These are phyloP conservation scores for Rubia balearica DNA, from an alignment of 305 asterid genomes.

Conservation along the genomic window DNA sequence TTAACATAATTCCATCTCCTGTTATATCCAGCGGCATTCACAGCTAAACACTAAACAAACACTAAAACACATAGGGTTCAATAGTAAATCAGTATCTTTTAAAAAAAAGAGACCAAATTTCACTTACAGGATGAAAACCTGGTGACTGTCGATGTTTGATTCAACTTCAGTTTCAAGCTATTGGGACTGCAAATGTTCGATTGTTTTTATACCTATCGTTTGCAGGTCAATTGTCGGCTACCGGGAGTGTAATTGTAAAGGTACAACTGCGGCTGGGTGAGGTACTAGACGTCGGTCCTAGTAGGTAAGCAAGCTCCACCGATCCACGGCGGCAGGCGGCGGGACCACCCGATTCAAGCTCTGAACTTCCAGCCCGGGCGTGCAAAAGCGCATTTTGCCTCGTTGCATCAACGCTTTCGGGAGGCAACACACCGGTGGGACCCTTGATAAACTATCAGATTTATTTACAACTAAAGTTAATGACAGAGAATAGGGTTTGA, in stretches of 20 bases:
- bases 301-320: neutral
- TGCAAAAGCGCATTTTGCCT: neutral
- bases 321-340: neutral
- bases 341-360: neutral
- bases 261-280: neutral
- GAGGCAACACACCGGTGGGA: neutral
- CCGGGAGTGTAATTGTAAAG: neutral
- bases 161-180: neutral
- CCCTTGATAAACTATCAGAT: neutral
- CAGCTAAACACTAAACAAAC: neutral
- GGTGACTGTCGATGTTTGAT: neutral
- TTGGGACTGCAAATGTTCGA: neutral
- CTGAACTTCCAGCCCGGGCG: neutral
- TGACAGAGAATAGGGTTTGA: no score
- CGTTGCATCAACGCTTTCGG: slow-evolving; percentile 4
- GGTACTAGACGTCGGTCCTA: neutral
- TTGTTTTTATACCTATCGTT: neutral
- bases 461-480: neutral
- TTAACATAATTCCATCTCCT: neutral
- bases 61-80: neutral
- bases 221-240: neutral
- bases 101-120: neutral
- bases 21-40: neutral
- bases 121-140: neutral
- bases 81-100: neutral